These are phyloP conservation scores for Arabis hirsuta DNA, from an alignment of 345 rosid genomes.

Conservation along the genomic window DNA sequence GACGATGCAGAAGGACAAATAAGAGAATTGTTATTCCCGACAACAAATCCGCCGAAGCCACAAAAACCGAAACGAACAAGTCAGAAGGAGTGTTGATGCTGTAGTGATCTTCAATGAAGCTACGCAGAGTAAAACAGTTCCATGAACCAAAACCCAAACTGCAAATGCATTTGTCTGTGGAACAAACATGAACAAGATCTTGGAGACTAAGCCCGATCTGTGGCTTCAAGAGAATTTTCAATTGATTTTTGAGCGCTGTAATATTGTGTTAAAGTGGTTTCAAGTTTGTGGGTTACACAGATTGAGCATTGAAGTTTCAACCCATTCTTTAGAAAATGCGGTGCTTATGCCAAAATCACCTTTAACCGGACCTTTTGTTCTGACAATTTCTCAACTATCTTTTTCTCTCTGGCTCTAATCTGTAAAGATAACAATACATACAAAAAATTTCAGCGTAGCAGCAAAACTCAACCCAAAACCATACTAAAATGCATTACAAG, in stretches of 20 bases:
- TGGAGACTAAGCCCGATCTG: conserved; percentile 11
- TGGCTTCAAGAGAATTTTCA: conserved; percentile 18
- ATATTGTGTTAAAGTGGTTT: background rate
- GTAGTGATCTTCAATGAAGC: conserved; percentile 4
- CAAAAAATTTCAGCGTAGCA: background rate
- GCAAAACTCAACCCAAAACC: background rate
- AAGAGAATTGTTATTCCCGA: conserved; percentile 69
- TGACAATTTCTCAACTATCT: background rate
- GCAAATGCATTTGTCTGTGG: conserved; percentile 17
- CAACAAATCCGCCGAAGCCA: conserved; percentile 40
- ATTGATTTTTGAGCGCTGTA: conserved; percentile 29
- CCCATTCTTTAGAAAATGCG: conserved; percentile 27
- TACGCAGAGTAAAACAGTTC: conserved; percentile 13
- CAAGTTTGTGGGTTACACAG: conserved; percentile 34
- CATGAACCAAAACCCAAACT: conserved; percentile 31
- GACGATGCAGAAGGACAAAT: conserved; percentile 77
- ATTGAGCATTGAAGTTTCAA: conserved; percentile 33
- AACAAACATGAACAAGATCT: conserved; percentile 25
- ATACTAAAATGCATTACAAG: background rate
- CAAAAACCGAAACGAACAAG: conserved; percentile 50
- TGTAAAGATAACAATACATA: background rate
- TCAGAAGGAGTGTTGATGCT: conserved; percentile 48
- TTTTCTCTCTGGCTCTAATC: background rate
- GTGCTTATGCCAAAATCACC: background rate
- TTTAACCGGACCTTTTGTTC: background rate